Conservation (phyloP, 495 filamentous ascomycete species). For the Penicillium alfredii region DNA sequence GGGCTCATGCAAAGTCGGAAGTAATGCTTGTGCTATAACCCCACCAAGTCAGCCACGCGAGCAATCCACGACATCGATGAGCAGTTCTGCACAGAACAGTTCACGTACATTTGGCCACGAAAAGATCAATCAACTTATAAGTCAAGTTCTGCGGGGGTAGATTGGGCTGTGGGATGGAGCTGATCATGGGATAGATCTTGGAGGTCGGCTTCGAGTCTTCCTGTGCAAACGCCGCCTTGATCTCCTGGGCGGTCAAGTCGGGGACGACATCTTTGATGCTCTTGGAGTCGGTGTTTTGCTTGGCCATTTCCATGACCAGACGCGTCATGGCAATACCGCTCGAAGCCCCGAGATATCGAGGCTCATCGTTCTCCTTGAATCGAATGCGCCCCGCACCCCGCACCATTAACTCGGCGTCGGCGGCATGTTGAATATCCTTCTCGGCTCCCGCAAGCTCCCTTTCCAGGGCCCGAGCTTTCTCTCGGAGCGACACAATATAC, state of each 20-base stretch:
- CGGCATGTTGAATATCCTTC: constrained; percentile 59
- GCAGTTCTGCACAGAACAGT: too few relatives aligned
- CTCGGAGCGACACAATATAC: constrained; percentile 84
- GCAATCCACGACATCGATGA: too few relatives aligned
- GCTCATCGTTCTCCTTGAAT: constrained; percentile 73
- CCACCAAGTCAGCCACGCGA: constrained; percentile 2
- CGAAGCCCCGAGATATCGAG: constrained; percentile 82
- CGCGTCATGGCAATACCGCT: constrained; percentile 93
- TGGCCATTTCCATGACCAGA: constrained; percentile 90
- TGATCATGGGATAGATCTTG: constrained; percentile 72
- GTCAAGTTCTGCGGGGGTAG: constrained; percentile 62
- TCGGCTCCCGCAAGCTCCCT: constrained; percentile 59
- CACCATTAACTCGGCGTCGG: constrained; percentile 73
- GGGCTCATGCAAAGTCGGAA: constrained; percentile 79
- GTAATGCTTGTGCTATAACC: constrained; percentile 73
- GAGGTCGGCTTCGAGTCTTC: constrained; percentile 57
- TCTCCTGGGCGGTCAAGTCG: constrained; percentile 53
- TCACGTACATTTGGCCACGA: constrained; percentile 70
- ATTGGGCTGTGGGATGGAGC: constrained; percentile 60
- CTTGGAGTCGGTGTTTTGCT: constrained; percentile 74
- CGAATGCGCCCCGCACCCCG: constrained; percentile 75
- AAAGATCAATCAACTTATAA: constrained; percentile 70
- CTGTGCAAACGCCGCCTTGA: constrained; percentile 49
- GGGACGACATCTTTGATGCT: constrained; percentile 85
- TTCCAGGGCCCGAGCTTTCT: constrained; percentile 72